These are phyloP conservation scores for Noccaea caerulescens DNA, from an alignment of 345 rosid species.

Conservation along the genomic window DNA sequence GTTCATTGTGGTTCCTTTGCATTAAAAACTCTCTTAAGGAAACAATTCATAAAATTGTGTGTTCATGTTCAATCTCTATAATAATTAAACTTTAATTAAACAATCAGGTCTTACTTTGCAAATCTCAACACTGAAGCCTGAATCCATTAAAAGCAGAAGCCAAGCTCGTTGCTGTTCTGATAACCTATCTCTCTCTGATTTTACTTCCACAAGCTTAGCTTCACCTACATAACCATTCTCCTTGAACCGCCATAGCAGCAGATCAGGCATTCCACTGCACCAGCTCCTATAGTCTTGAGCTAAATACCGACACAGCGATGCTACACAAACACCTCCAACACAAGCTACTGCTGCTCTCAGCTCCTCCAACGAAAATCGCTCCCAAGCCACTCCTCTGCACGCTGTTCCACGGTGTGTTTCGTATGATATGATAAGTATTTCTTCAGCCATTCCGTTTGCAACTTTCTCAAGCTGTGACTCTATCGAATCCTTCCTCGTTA, in stretches of 20 bases:
- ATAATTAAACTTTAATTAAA: conserved; percentile 15
- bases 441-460: conserved; percentile 78
- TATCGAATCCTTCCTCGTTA: conserved; percentile 54
- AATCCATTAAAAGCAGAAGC: conserved; percentile 79
- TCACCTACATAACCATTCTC: conserved; percentile 73
- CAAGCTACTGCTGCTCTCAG: conserved; percentile 88
- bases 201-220: conserved; percentile 96
- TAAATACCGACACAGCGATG: conserved; percentile 68
- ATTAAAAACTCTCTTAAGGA: neutral
- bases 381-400: conserved; percentile 88
- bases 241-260: conserved; percentile 84
- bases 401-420: conserved; percentile 69
- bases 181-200: conserved; percentile 79
- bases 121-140: conserved; percentile 78
- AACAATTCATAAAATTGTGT: neutral
- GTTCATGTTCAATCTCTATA: conserved; percentile 6
- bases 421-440: conserved; percentile 77
- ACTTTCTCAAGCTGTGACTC: conserved; percentile 67
- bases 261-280: conserved; percentile 99
- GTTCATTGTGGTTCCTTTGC: neutral
- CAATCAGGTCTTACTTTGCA: conserved; percentile 66
- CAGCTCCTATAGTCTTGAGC: conserved; percentile 86
- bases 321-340: conserved; percentile 73
- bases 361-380: conserved; percentile 63
- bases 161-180: conserved; percentile 96